These are phyloP conservation scores for Rossbeevera mucosa DNA, from an alignment of 768 basidiomycete genomes.

Conservation along the genomic window DNA sequence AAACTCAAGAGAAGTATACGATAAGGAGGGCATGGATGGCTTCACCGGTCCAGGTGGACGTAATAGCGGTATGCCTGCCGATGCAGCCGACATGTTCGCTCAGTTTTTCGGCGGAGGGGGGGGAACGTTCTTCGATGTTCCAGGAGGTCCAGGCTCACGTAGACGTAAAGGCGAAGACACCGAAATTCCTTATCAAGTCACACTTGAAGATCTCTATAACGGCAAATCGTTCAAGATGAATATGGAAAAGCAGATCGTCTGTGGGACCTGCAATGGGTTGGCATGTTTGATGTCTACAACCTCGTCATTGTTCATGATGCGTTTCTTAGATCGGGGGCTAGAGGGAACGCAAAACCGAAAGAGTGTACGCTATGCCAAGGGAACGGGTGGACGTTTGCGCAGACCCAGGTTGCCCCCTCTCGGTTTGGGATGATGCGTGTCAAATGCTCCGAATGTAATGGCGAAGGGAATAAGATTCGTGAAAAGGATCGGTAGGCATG, in stretches of 20 bases:
- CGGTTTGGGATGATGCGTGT: slow-evolving; percentile 48
- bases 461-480: slow-evolving; percentile 63
- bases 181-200: slow-evolving; percentile 75
- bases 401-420: slow-evolving; percentile 48
- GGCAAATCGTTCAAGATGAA: slow-evolving; percentile 87
- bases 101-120: slow-evolving; percentile 61
- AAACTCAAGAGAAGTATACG: slow-evolving; percentile 65
- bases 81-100: slow-evolving; percentile 66
- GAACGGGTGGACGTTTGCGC: slow-evolving; percentile 67
- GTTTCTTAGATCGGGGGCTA: slow-evolving; percentile 68
- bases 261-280: slow-evolving; percentile 77
- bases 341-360: slow-evolving; percentile 79
- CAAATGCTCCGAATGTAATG: slow-evolving; percentile 66
- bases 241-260: slow-evolving; percentile 81
- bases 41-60: slow-evolving; percentile 47
- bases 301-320: slow-evolving; percentile 2
- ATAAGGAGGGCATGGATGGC: slow-evolving; percentile 68
- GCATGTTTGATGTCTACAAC: slow-evolving; percentile 7
- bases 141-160: slow-evolving; percentile 43
- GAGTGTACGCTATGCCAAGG: slow-evolving; percentile 79
- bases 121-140: slow-evolving; percentile 63
- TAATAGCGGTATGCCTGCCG: slow-evolving; percentile 40
- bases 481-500: slow-evolving; percentile 74
- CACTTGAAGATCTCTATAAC: slow-evolving; percentile 88
- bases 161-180: slow-evolving; percentile 67